Evolutionary conservation across 352 stramenopile species (phyloP), one percentile per base, ranked within the genome.

Genomic region (Sclerospora graminicola): DNA sequence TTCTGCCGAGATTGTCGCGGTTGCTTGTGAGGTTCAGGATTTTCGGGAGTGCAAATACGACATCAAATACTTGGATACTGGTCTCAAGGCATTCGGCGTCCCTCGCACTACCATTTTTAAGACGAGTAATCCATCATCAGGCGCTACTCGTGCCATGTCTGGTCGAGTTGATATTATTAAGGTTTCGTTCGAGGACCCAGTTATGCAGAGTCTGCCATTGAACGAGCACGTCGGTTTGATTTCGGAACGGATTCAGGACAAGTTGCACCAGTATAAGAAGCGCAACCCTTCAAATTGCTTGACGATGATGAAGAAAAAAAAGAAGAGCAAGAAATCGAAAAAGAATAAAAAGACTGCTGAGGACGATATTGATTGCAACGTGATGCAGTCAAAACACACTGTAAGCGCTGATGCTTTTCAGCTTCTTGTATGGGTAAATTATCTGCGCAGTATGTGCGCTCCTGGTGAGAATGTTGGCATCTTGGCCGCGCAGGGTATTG

Each of bases 401-500:
- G 71, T 93, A 23, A 77, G 68, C 9, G 62, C 81, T 5, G 74
- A 89, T 38, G 80, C 76, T 45, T 94, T 94, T 62, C 78, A 96
- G 59, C 63, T 97, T 44, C 73, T 99, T 26, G 82, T 99, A 41
- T 98, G 94, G 78, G 83, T 97, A 14, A 99, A 99, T 68, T 99
- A 98, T 66, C 81, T 97, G 62, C 79, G 88, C 35, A 96, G 94
- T 47, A 84, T 99, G 63, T 93, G 79, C 27, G 83, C 88, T 50
- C 97, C 97, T 19, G 97, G 97, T 34, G 97, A 99, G 65, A 95
- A 96, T 30, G 97, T 99, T 5, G 97, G 97, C 45, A 89, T 95
- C 24, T 93, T 99, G 45, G 96, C 95, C 40, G 97, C 95, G 21
- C 97, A 99, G 75, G 97, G 85, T 54, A 93, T 99, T 58, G 97